phyloP scores from a whole-genome alignment of 2,329 filamentous ascomycete genomes.

The Apiospora arundinis region DNA sequence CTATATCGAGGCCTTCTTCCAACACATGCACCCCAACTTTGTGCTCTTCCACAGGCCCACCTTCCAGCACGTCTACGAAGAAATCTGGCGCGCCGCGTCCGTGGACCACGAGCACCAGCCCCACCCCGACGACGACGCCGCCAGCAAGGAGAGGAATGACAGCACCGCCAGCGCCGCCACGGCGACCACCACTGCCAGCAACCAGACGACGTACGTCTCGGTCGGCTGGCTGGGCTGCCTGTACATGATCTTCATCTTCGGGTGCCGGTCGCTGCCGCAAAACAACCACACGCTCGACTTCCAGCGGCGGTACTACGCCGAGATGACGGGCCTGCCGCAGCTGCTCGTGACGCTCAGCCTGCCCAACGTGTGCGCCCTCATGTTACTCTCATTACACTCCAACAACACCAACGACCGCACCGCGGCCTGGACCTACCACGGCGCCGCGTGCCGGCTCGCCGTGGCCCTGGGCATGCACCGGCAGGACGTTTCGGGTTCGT shows the following conservation, averaged over 20 bases:
- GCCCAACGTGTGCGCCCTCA: constrained; percentile 49
- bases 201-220: constrained; percentile 41
- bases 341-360: constrained; percentile 46
- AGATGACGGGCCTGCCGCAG: constrained; percentile 42
- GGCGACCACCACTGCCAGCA: background rate
- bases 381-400: constrained; percentile 48
- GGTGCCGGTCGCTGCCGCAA: constrained; percentile 46
- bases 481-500: constrained; percentile 45
- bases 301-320: constrained; percentile 41
- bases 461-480: constrained; percentile 52
- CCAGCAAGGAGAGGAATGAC: background rate
- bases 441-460: constrained; percentile 48
- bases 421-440: constrained; percentile 47
- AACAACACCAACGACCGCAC: constrained; percentile 49
- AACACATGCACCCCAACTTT: constrained; percentile 45
- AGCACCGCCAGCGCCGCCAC: too few relatives aligned
- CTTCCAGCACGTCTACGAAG: constrained; percentile 46
- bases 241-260: constrained; percentile 48
- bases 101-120: constrained; percentile 23
- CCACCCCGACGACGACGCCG: background rate
- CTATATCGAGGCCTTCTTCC: constrained; percentile 47
- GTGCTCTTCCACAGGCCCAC: constrained; percentile 47
- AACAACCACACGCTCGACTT: constrained; percentile 38
- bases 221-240: constrained; percentile 49
- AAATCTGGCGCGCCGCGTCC: constrained; percentile 40